Evolutionary conservation across 2,329 filamentous ascomycete species (phyloP).

Genomic region (Stylonectria norvegica): DNA sequence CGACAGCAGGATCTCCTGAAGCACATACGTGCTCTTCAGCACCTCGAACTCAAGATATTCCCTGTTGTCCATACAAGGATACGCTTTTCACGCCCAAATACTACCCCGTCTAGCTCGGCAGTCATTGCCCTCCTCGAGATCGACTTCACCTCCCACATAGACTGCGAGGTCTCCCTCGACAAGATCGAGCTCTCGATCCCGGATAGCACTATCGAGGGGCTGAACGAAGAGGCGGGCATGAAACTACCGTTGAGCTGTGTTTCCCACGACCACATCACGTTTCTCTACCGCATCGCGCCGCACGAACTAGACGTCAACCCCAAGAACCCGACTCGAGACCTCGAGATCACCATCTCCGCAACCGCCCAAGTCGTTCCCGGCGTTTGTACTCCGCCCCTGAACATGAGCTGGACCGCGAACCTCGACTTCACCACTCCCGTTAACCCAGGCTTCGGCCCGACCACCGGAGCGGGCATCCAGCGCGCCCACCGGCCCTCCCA

Average conservation of each 20-base stretch:
- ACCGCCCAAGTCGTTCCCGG: conserved; percentile 53
- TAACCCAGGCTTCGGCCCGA: conserved; percentile 59
- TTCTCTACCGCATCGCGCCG: conserved; percentile 65
- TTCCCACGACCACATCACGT: conserved; percentile 71
- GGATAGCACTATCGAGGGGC: conserved; percentile 56
- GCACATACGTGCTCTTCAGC: conserved; percentile 62
- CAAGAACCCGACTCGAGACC: conserved; percentile 48
- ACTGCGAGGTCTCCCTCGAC: conserved; percentile 62
- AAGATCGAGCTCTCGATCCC: conserved; percentile 55
- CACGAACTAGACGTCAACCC: conserved; percentile 42
- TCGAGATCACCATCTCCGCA: conserved; percentile 60
- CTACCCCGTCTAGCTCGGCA: conserved; percentile 54
- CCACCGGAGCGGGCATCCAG: conserved; percentile 54
- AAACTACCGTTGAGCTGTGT: conserved; percentile 59
- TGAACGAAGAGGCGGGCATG: conserved; percentile 49
- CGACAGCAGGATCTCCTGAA: conserved; percentile 59
- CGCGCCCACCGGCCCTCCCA: conserved; percentile 61
- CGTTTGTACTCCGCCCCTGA: conserved; percentile 57
- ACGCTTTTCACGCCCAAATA: conserved; percentile 64
- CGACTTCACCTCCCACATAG: conserved; percentile 68
- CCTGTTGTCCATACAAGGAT: conserved; percentile 71
- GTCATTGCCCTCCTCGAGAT: conserved; percentile 70
- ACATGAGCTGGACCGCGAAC: conserved; percentile 64
- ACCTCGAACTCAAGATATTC: conserved; percentile 60
- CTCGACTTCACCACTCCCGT: conserved; percentile 67